Conservation (phyloP, 2,329 filamentous ascomycete species). For the Penicillium frequentans region DNA sequence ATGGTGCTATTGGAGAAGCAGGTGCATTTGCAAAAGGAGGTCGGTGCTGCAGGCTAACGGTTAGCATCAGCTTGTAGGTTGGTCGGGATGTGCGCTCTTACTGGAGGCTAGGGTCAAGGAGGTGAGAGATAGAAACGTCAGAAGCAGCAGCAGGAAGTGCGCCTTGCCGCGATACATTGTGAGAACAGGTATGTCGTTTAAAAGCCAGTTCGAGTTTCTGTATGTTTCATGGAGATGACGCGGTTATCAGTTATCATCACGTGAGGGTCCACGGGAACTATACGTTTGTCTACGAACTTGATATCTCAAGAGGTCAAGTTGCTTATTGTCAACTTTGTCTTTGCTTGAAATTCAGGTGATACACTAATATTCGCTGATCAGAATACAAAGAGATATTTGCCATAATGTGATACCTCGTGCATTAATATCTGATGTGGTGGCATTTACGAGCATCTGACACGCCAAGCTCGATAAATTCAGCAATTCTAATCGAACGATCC, state of each 20-base stretch:
- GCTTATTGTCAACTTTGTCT: not conserved
- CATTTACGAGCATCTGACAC: too few relatives aligned
- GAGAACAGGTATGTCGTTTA: not conserved
- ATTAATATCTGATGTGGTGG: too few relatives aligned
- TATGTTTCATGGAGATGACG: constrained; percentile 7
- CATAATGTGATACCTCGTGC: too few relatives aligned
- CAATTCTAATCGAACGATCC: too few relatives aligned
- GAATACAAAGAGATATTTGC: too few relatives aligned
- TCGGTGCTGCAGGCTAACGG: constrained; percentile 37
- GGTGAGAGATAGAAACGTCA: constrained; percentile 26
- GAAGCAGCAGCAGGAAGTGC: constrained; percentile 25
- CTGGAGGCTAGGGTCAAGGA: constrained; percentile 36
- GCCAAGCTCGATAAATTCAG: too few relatives aligned
- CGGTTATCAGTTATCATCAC: constrained; percentile 12
- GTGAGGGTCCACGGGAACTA: not conserved
- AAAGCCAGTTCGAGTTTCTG: not conserved
- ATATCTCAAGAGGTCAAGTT: not conserved
- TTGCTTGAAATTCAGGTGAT: too few relatives aligned
- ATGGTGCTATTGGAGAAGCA: constrained; percentile 68
- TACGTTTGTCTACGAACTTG: not conserved
- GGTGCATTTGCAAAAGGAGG: constrained; percentile 72
- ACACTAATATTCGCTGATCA: too few relatives aligned
- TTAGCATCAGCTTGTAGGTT: not conserved
- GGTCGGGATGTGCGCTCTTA: constrained; percentile 23
- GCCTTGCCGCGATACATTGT: constrained; percentile 16